phyloP scores from a whole-genome alignment of 257 asterid species.

The Solanum appendiculatum region DNA sequence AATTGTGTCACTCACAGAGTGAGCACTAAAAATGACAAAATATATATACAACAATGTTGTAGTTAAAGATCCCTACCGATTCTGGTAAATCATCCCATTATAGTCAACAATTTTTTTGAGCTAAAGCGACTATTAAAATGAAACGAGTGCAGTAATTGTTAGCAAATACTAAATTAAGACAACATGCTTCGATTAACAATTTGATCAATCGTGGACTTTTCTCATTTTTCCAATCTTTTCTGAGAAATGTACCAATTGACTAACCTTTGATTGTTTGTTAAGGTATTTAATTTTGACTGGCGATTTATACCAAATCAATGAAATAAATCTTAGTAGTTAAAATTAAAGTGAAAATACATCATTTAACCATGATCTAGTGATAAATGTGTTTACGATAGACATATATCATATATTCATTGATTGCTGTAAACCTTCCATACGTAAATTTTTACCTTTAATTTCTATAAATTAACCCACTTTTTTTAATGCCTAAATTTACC shows the following conservation, averaged over 20 bases:
- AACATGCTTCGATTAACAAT: background rate
- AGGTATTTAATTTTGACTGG: background rate
- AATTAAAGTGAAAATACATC: background rate
- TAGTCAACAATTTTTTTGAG: too few relatives aligned
- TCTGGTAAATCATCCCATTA: background rate
- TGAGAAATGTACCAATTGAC: background rate
- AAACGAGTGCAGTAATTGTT: background rate
- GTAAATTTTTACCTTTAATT: background rate
- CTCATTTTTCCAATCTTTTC: background rate
- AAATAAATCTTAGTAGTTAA: background rate
- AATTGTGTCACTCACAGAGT: too few relatives aligned
- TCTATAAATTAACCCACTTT: background rate
- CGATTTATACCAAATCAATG: background rate
- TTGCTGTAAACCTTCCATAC: background rate
- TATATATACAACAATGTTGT: too few relatives aligned
- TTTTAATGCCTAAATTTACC: background rate
- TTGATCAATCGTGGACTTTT: background rate
- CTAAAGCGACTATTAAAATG: background rate
- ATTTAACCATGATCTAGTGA: background rate
- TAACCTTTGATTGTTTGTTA: background rate
- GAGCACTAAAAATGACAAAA: too few relatives aligned
- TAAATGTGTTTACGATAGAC: background rate
- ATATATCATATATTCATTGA: background rate
- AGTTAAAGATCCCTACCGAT: too few relatives aligned
- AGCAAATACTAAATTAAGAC: background rate